These are phyloP conservation scores for Exserohilum rostratum DNA, from an alignment of 2,329 filamentous ascomycete genomes.

Conservation along the genomic window DNA sequence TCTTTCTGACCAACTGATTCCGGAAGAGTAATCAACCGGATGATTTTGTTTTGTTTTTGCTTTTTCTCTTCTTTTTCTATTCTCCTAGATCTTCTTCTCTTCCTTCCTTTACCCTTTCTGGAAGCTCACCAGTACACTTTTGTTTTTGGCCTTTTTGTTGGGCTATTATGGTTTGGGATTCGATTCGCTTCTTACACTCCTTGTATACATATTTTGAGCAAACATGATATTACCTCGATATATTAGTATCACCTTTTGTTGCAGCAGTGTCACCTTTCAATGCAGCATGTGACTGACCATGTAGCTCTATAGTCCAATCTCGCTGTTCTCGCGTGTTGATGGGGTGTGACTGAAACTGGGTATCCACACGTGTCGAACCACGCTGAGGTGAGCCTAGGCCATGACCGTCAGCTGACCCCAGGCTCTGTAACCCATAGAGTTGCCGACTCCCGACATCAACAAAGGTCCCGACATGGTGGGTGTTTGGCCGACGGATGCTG, in stretches of 20 bases:
- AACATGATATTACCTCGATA: neutral
- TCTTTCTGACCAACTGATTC: conserved; percentile 9
- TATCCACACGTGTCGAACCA: neutral
- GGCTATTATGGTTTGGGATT: conserved; percentile 4
- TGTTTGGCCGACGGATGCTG: conserved; percentile 14
- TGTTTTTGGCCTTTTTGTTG: conserved; percentile 6
- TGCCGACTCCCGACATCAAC: conserved; percentile 6
- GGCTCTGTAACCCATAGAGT: conserved; percentile 12
- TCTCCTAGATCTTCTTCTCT: neutral
- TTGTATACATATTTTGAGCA: conserved; percentile 21
- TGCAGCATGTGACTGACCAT: neutral
- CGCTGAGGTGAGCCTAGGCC: neutral
- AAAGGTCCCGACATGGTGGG: conserved; percentile 11
- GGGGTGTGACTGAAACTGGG: neutral
- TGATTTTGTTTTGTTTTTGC: neutral
- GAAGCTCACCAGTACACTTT: conserved; percentile 5
- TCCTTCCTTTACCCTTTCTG: conserved; percentile 1
- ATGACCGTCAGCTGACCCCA: conserved; percentile 4
- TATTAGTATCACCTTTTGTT: neutral
- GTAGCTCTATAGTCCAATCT: neutral
- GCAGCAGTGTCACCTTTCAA: neutral
- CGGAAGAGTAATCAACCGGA: neutral
- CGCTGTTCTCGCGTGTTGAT: neutral
- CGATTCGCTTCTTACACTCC: conserved; percentile 27
- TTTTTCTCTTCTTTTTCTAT: neutral